phyloP scores from a whole-genome alignment of 768 basidiomycete species.

The Tulasnella sp. region DNA sequence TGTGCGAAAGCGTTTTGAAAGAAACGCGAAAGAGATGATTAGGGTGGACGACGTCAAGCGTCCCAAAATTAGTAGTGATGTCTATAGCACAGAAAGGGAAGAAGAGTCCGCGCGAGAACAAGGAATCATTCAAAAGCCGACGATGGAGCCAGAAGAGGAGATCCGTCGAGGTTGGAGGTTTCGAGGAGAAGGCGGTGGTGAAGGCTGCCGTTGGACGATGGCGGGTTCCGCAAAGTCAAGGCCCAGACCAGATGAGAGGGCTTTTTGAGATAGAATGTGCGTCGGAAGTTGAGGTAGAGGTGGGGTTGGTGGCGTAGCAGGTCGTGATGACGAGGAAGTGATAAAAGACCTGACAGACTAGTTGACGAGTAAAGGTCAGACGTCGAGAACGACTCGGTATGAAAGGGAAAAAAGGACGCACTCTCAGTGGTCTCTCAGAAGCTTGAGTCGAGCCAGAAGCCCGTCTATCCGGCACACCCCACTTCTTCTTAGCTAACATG shows the following conservation, averaged over 20 bases:
- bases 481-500: not conserved
- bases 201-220: not conserved
- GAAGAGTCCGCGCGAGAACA: not conserved
- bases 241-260: not conserved
- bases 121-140: not conserved
- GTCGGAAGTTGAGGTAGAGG: not conserved
- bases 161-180: not conserved
- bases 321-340: not conserved
- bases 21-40: not conserved
- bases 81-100: not conserved
- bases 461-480: not conserved
- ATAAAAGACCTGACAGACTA: not conserved
- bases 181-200: not conserved
- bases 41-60: not conserved
- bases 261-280: not conserved
- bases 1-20: not conserved
- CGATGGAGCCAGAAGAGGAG: not conserved
- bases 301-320: not conserved
- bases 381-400: not conserved
- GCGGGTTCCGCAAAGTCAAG: not conserved
- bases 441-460: not conserved
- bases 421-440: not conserved
- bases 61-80: not conserved
- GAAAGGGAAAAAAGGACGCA: not conserved
- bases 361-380: not conserved